phyloP scores from a whole-genome alignment of 768 basidiomycete genomes.

The Auriscalpium orientale region DNA sequence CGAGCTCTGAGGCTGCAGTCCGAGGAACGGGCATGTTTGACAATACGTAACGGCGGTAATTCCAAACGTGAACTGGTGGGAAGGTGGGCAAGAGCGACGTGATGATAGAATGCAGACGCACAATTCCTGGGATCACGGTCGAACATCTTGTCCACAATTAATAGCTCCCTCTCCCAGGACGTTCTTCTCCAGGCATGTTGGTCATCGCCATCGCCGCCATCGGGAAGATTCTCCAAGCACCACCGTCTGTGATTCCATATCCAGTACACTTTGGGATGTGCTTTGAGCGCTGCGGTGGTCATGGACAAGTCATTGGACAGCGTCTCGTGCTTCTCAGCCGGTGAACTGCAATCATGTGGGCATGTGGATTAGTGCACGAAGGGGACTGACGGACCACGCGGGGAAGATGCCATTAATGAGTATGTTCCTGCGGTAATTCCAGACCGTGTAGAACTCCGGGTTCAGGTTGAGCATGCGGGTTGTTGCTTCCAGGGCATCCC shows the following conservation, averaged over 20 bases:
- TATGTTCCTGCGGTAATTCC: slow-evolving; percentile 90
- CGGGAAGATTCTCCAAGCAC: slow-evolving; percentile 85
- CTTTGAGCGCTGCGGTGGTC: slow-evolving; percentile 74
- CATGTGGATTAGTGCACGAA: neutral
- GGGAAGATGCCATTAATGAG: slow-evolving; percentile 66
- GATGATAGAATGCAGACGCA: slow-evolving; percentile 29
- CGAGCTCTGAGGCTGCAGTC: slow-evolving; percentile 61
- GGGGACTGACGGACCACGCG: slow-evolving; percentile 37
- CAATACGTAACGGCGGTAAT: slow-evolving; percentile 85
- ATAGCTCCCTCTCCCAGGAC: slow-evolving; percentile 82
- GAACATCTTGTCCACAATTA: slow-evolving; percentile 87
- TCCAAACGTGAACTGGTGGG: slow-evolving; percentile 82
- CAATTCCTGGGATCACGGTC: slow-evolving; percentile 90
- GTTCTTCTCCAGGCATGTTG: slow-evolving; percentile 63
- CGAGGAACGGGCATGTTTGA: slow-evolving; percentile 54
- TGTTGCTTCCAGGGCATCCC: slow-evolving; percentile 72
- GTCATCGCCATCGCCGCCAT: slow-evolving; percentile 51
- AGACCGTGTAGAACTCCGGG: slow-evolving; percentile 93
- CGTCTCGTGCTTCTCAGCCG: slow-evolving; percentile 51
- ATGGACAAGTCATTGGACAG: slow-evolving; percentile 70
- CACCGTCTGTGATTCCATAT: slow-evolving; percentile 98
- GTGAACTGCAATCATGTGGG: slow-evolving; percentile 37
- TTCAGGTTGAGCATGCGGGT: slow-evolving; percentile 68
- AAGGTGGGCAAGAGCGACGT: neutral
- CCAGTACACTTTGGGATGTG: slow-evolving; percentile 94